Base-by-base conservation (phyloP, 1,284 basidiomycete species). In the Agaricales sp. region DNA sequence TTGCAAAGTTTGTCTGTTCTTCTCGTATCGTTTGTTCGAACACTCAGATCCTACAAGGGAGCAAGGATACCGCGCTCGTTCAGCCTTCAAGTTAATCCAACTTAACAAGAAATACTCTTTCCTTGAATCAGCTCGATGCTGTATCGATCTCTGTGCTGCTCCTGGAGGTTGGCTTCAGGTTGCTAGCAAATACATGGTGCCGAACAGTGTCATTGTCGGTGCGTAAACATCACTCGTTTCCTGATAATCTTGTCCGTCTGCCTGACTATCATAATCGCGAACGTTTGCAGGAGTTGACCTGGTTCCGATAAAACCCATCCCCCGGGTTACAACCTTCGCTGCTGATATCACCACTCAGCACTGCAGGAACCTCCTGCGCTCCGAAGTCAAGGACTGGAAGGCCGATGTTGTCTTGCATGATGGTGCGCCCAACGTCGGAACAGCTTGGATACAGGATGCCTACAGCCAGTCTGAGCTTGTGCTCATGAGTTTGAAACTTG, bases 371-470 rank as follows among this genome's bases (percentile, higher is more conserved):
- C 79, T 87, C 55, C 81, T 99, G 49, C 82, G 91, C 46, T 73
- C 73, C 37, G 92, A 97, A 66, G 71, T 99, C 55, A 98, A 99
- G 67, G 94, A 98, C 66, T 99, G 96, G 95, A 96, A 94, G 68
- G 96, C 96, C n/a, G 96, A 99, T 64, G 81, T 99, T 50, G 94
- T 99, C n/a, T 78, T 99, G 50, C 96, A 99, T 67, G 96, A 99
- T 68, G 96, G 96, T 75, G 96, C 96, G 39, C 96, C 96, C 39
- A 99, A 99, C 65, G 96, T 99, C 66, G 96, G 96, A 75, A 91
- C 93, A 21, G 96, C 96, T 12, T 99, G 96, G 96, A 82, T 99
- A 52, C 96, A 99, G 66, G 96, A 99, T 68, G 96, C 96, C 1
- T 99, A 95, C 71, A 85, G 84, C 53, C 96, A 99, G 64, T 92